These are phyloP conservation scores for Annulohypoxylon maeteangense DNA, from an alignment of 495 filamentous ascomycete species.

Conservation along the genomic window DNA sequence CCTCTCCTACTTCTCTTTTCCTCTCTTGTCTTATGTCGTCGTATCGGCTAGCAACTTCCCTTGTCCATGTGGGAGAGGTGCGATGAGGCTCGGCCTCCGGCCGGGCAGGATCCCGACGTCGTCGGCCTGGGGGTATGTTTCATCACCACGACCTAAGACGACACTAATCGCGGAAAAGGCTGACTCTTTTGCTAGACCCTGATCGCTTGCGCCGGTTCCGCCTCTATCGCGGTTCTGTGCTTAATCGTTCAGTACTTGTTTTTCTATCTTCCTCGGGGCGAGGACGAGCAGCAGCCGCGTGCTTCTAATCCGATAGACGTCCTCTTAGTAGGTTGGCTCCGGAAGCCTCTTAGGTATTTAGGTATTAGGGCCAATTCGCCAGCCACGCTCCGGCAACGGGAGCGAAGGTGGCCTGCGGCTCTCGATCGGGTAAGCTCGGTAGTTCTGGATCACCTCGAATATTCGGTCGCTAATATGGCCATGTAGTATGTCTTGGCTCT, in stretches of 20 bases:
- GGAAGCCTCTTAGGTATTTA: constrained; percentile 38
- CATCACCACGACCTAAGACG: background rate
- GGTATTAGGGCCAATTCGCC: constrained; percentile 22
- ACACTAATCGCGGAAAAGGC: background rate
- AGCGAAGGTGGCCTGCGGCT: constrained; percentile 30
- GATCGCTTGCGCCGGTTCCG: constrained; percentile 42
- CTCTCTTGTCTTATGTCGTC: constrained; percentile 37
- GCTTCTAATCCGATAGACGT: constrained; percentile 38
- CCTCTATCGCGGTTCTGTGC: constrained; percentile 37
- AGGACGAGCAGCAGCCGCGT: constrained; percentile 24
- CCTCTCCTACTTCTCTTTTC: constrained; percentile 10
- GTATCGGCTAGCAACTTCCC: constrained; percentile 36
- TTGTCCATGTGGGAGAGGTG: constrained; percentile 43
- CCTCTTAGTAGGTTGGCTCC: constrained; percentile 31
- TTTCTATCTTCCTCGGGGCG: constrained; percentile 31
- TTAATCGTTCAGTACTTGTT: constrained; percentile 39
- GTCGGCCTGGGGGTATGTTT: constrained; percentile 41
- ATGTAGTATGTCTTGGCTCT: constrained; percentile 35
- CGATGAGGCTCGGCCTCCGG: constrained; percentile 40
- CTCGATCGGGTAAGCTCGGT: constrained; percentile 33
- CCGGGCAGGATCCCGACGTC: constrained; percentile 42
- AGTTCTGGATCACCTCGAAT: background rate
- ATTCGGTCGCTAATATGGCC: constrained; percentile 23
- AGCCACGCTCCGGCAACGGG: constrained; percentile 6
- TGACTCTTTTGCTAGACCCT: constrained; percentile 33